Conservation (phyloP, 2,329 filamentous ascomycete genomes). For the Teratosphaeria destructans region DNA sequence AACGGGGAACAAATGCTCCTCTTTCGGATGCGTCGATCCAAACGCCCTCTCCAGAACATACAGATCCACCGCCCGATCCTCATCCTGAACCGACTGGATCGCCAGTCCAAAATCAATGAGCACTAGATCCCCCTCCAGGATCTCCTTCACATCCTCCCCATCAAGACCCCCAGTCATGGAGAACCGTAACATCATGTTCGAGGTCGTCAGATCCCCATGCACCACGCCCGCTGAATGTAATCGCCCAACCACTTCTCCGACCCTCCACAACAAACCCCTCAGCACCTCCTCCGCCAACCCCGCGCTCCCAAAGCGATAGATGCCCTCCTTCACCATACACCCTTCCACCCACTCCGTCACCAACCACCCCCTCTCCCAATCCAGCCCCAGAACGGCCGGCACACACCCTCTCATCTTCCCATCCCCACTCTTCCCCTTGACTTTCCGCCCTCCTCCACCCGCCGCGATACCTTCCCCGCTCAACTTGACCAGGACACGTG, state of each 20-base stretch:
- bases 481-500: constrained; percentile 71
- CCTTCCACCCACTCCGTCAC: constrained; percentile 80
- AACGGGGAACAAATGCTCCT: constrained; percentile 72
- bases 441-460: constrained; percentile 1
- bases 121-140: constrained; percentile 62
- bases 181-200: constrained; percentile 75
- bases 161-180: background rate
- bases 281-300: constrained; percentile 18
- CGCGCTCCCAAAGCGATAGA: constrained; percentile 31
- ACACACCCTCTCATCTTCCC: constrained; percentile 37
- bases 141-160: background rate
- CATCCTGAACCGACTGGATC: constrained; percentile 68
- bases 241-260: constrained; percentile 24
- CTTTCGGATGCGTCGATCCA: constrained; percentile 82
- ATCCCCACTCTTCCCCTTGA: constrained; percentile 1
- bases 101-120: constrained; percentile 93
- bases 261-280: constrained; percentile 23
- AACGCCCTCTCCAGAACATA: constrained; percentile 95
- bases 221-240: constrained; percentile 80
- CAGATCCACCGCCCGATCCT: constrained; percentile 89
- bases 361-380: constrained; percentile 58
- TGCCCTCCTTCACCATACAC: constrained; percentile 55
- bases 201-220: constrained; percentile 93
- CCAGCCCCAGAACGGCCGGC: constrained; percentile 64
- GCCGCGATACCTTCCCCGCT: constrained; percentile 58